Conservation (phyloP, 176 grass and related monocot species). For the Chrysopogon serrulatus region DNA sequence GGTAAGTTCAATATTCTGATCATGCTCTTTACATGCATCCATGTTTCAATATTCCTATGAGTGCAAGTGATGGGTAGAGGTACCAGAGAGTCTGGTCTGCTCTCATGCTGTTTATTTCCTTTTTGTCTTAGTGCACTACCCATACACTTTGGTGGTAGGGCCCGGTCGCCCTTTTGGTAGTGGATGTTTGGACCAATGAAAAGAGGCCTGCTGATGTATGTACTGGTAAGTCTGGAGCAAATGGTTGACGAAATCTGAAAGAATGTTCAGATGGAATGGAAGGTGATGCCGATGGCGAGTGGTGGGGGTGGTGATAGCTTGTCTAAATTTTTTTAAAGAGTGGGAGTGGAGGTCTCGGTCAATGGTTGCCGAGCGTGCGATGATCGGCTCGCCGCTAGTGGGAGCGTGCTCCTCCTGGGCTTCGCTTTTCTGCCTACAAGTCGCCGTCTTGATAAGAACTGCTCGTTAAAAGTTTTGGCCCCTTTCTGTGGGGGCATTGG, state of each 20-base stretch:
- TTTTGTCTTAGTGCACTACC: conserved; percentile 77
- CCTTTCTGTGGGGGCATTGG: conserved; percentile 18
- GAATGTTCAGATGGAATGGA: conserved; percentile 48
- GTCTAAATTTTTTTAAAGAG: conserved; percentile 31
- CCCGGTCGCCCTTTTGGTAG: conserved; percentile 46
- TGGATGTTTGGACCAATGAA: conserved; percentile 58
- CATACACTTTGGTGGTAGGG: conserved; percentile 70
- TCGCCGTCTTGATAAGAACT: conserved; percentile 41
- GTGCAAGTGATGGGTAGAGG: conserved; percentile 44
- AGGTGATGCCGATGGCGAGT: conserved; percentile 46
- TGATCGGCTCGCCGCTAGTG: conserved; percentile 43
- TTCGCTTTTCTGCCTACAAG: conserved; percentile 43
- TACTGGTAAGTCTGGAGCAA: conserved; percentile 40
- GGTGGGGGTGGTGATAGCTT: conserved; percentile 29
- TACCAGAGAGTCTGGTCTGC: conserved; percentile 32
- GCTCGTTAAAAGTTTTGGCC: conserved; percentile 21
- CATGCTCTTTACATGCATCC: conserved; percentile 1
- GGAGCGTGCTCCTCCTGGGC: conserved; percentile 47
- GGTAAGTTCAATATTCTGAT: conserved; percentile 37
- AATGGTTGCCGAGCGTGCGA: conserved; percentile 35
- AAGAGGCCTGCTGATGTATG: conserved; percentile 44
- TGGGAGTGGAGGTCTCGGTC: conserved; percentile 22
- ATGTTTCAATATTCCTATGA: conserved; percentile 55
- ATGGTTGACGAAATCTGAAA: conserved; percentile 58
- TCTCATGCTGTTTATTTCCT: conserved; percentile 30